Evolutionary conservation across 257 asterid species (phyloP).

Genomic region (Petunia secreta): DNA sequence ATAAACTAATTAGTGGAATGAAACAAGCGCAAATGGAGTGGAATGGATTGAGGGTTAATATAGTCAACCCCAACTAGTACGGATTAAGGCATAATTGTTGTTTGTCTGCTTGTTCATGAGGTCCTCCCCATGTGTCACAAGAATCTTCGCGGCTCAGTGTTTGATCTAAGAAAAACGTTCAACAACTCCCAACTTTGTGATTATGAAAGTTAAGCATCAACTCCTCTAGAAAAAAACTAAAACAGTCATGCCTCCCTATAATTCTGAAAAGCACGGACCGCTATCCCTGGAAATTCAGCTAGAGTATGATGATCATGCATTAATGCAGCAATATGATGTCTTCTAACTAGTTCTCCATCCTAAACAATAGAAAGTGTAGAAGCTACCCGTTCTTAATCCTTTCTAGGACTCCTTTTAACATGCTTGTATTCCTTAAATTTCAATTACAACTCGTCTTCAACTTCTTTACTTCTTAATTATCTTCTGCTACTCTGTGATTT

Average conservation of each 20-base stretch:
- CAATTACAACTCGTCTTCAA: constrained; percentile 14
- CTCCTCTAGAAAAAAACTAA: not conserved
- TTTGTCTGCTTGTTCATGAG: not conserved
- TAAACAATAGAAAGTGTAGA: constrained; percentile 18
- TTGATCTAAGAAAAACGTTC: not conserved
- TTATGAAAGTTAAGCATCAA: constrained; percentile 1
- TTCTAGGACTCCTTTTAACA: not conserved
- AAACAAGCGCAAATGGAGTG: not conserved
- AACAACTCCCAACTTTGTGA: constrained; percentile 2
- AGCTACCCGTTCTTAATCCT: not conserved
- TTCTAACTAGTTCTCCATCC: constrained; percentile 18
- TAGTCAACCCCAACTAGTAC: not conserved
- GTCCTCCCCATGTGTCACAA: not conserved
- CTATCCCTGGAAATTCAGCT: not conserved
- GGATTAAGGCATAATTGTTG: not conserved
- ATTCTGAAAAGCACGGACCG: not conserved
- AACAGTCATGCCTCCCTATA: not conserved
- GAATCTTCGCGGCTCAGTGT: not conserved
- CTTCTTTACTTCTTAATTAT: not conserved
- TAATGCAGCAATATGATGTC: not conserved
- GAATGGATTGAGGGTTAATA: not conserved
- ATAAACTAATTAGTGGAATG: constrained; percentile 1
- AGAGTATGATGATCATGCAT: constrained; percentile 7
- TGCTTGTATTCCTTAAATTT: not conserved
- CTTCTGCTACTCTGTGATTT: not conserved